Conservation (phyloP, 495 filamentous ascomycete species). For the Lepraria neglecta region DNA sequence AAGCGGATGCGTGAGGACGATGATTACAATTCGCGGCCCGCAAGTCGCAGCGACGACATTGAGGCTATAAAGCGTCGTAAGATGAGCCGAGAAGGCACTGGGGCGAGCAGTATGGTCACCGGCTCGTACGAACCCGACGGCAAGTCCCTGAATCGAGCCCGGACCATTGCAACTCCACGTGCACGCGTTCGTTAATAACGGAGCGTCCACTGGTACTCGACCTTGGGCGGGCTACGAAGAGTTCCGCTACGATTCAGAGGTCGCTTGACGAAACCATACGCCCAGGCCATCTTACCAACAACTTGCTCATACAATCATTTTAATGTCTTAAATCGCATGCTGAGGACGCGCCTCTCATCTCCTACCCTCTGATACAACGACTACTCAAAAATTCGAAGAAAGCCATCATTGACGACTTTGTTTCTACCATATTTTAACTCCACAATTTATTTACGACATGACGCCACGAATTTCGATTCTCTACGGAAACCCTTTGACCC, state of each 20-base stretch:
- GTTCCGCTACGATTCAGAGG: not conserved
- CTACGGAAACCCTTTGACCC: slow-evolving; percentile 12
- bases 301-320: not conserved
- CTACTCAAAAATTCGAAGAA: slow-evolving; percentile 1
- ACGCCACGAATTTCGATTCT: slow-evolving; percentile 23
- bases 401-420: slow-evolving; percentile 7
- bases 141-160: slow-evolving; percentile 25
- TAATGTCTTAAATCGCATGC: slow-evolving; percentile 13
- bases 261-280: not conserved
- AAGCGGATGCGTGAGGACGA: slow-evolving; percentile 79
- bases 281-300: slow-evolving; percentile 9
- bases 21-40: slow-evolving; percentile 64
- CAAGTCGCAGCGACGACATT: slow-evolving; percentile 54
- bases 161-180: slow-evolving; percentile 20
- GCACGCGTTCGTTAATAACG: slow-evolving; percentile 21
- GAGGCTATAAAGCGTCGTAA: slow-evolving; percentile 78
- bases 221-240: not conserved
- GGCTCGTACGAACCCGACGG: slow-evolving; percentile 33
- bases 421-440: slow-evolving; percentile 21
- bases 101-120: slow-evolving; percentile 42
- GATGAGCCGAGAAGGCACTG: slow-evolving; percentile 59
- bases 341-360: not conserved
- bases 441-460: slow-evolving; percentile 20
- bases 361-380: slow-evolving; percentile 1
- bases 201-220: not conserved